These are phyloP conservation scores for Mucor velutinosus DNA, from an alignment of 371 early-diverging fungal species.

Conservation along the genomic window DNA sequence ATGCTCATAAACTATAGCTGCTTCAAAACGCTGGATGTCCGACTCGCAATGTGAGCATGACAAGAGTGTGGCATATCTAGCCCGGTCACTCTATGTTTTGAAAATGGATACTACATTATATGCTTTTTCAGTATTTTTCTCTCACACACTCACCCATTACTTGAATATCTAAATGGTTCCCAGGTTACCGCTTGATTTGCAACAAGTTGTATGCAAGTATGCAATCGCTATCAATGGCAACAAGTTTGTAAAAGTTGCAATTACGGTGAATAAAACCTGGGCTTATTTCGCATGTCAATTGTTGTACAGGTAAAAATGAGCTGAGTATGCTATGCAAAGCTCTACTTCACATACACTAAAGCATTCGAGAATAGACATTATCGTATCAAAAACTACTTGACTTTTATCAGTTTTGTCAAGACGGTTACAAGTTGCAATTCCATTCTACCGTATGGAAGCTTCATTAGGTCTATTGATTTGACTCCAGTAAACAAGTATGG, in stretches of 20 bases:
- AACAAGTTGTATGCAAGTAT: conserved; percentile 13
- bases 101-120: too few species aligned
- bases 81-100: neutral
- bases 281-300: conserved; percentile 20
- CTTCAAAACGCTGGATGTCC: too few species aligned
- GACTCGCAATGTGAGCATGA: too few species aligned
- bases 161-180: neutral
- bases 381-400: conserved; percentile 14
- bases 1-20: too few species aligned
- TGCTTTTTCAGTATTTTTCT: neutral
- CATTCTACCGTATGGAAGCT: conserved; percentile 54
- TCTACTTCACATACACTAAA: neutral
- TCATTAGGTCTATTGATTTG: conserved; percentile 81
- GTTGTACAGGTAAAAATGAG: conserved; percentile 9
- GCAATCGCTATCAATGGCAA: neutral
- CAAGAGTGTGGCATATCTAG: neutral
- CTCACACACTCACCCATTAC: neutral
- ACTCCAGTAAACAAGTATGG: conserved; percentile 60
- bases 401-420: conserved; percentile 15
- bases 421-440: conserved; percentile 4
- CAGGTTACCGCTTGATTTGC: conserved; percentile 14
- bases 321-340: neutral
- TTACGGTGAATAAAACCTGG: conserved; percentile 13
- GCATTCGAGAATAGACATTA: conserved; percentile 2
- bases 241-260: conserved; percentile 2